A percentile compares a stretch with the other conserved stretches of the same genome.
These are phyloP conservation scores for Clohesyomyces aquaticus DNA, from an alignment of 495 filamentous ascomycete species.

Conservation along the genomic window DNA sequence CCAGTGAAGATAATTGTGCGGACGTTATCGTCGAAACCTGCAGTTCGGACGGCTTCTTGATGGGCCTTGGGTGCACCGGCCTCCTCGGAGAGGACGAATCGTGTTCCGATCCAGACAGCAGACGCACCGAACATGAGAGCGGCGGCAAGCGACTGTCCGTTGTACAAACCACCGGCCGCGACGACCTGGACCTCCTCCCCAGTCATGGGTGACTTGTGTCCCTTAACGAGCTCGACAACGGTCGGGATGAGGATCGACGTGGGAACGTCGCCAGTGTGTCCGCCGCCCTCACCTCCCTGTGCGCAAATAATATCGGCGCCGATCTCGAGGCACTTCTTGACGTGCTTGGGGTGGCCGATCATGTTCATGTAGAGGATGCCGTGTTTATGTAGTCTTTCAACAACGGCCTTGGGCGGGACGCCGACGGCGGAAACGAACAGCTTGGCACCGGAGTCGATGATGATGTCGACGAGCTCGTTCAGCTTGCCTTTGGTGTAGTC, in stretches of 20 bases:
- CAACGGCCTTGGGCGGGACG: slow-evolving; percentile 84
- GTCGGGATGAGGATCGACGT: slow-evolving; percentile 89
- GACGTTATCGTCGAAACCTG: slow-evolving; percentile 91
- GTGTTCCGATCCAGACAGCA: slow-evolving; percentile 94
- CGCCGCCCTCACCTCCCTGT: slow-evolving; percentile 89
- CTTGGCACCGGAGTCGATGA: slow-evolving; percentile 87
- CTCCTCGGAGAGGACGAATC: slow-evolving; percentile 92
- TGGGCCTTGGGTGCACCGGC: slow-evolving; percentile 91
- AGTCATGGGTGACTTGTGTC: slow-evolving; percentile 83
- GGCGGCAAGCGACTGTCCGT: slow-evolving; percentile 87
- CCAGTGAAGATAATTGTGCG: slow-evolving; percentile 98
- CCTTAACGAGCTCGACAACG: slow-evolving; percentile 79
- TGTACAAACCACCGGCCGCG: slow-evolving; percentile 92
- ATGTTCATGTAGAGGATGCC: slow-evolving; percentile 99
- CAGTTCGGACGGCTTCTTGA: slow-evolving; percentile 93
- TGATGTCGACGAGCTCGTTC: slow-evolving; percentile 83
- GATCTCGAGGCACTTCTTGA: slow-evolving; percentile 85
- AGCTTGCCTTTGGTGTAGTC: slow-evolving; percentile 99
- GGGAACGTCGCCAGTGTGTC: slow-evolving; percentile 89
- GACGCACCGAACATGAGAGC: slow-evolving; percentile 89
- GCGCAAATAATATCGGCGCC: slow-evolving; percentile 92
- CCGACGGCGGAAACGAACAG: slow-evolving; percentile 97
- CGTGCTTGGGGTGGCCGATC: slow-evolving; percentile 98
- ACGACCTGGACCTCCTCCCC: slow-evolving; percentile 85
- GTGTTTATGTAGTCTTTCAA: slow-evolving; percentile 82